Evolutionary conservation across 2,329 filamentous ascomycete species (phyloP).

Genomic region (Trichoderma oligosporum): DNA sequence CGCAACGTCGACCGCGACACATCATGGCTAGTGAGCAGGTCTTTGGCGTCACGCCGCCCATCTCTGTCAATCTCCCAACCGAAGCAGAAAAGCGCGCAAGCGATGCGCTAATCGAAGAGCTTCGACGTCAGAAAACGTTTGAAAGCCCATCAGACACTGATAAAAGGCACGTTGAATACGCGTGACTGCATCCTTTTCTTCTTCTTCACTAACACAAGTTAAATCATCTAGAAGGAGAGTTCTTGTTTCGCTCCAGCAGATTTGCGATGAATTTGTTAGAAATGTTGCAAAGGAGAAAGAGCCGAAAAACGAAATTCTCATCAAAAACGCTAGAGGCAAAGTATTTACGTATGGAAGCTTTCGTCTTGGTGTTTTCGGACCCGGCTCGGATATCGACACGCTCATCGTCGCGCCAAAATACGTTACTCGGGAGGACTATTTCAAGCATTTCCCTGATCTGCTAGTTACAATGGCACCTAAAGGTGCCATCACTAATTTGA

Average conservation of each 20-base stretch:
- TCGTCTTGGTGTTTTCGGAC: constrained; percentile 87
- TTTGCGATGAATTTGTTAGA: constrained; percentile 83
- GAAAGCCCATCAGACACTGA: constrained; percentile 79
- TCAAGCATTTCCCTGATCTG: constrained; percentile 77
- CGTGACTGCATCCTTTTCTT: not conserved
- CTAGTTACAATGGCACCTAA: constrained; percentile 71
- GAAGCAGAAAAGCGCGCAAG: constrained; percentile 72
- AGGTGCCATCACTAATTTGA: constrained; percentile 79
- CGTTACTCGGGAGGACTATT: constrained; percentile 86
- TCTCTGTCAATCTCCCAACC: constrained; percentile 74
- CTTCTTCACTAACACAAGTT: not conserved
- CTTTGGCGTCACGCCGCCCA: constrained; percentile 74
- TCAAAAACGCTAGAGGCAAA: constrained; percentile 83
- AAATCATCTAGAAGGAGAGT: constrained; percentile 58
- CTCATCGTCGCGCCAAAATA: constrained; percentile 89
- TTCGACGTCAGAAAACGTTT: constrained; percentile 88
- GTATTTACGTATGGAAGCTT: constrained; percentile 97
- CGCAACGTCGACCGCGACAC: not conserved
- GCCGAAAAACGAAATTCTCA: constrained; percentile 66
- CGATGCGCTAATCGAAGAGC: constrained; percentile 74
- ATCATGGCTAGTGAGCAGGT: constrained; percentile 38
- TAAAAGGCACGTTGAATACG: constrained; percentile 57
- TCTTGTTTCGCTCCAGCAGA: constrained; percentile 70
- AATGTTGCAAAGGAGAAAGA: constrained; percentile 71
- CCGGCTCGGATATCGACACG: constrained; percentile 96